Evolutionary conservation across 1,139 yeast species (phyloP).

Genomic region (Sugiyamaella neomexicana): DNA sequence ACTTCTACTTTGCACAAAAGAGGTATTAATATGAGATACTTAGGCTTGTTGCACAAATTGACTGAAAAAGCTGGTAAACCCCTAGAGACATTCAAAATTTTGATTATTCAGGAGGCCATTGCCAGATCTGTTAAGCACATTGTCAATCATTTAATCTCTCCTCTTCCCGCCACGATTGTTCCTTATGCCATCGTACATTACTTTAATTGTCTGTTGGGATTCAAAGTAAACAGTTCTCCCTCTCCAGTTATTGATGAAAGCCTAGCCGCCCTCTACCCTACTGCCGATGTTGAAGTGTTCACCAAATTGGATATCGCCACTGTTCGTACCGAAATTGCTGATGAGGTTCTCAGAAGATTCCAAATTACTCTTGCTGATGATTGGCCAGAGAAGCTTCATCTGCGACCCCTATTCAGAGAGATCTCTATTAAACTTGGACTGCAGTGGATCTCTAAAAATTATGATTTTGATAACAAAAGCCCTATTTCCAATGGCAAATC

Average conservation of each 20-base stretch:
- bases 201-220: constrained; percentile 63
- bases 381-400: constrained; percentile 44
- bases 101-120: constrained; percentile 68
- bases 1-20: constrained; percentile 65
- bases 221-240: constrained; percentile 48
- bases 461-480: constrained; percentile 42
- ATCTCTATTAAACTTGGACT: constrained; percentile 79
- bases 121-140: constrained; percentile 79
- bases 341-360: constrained; percentile 55
- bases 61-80: constrained; percentile 23
- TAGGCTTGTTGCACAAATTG: constrained; percentile 50
- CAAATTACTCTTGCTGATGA: constrained; percentile 55
- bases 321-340: constrained; percentile 48
- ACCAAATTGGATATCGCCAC: constrained; percentile 48
- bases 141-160: constrained; percentile 51
- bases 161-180: constrained; percentile 56
- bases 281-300: constrained; percentile 47
- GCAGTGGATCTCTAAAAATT: constrained; percentile 69
- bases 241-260: constrained; percentile 46
- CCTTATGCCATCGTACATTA: constrained; percentile 66
- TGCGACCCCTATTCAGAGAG: constrained; percentile 59
- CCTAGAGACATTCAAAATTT: constrained; percentile 45
- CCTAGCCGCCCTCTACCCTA: constrained; percentile 48
- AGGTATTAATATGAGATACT: constrained; percentile 88
- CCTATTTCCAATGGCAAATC: constrained; percentile 40